Evolutionary conservation across 352 stramenopile genomes (phyloP).

Genomic region (Globisporangium camurandrum): DNA sequence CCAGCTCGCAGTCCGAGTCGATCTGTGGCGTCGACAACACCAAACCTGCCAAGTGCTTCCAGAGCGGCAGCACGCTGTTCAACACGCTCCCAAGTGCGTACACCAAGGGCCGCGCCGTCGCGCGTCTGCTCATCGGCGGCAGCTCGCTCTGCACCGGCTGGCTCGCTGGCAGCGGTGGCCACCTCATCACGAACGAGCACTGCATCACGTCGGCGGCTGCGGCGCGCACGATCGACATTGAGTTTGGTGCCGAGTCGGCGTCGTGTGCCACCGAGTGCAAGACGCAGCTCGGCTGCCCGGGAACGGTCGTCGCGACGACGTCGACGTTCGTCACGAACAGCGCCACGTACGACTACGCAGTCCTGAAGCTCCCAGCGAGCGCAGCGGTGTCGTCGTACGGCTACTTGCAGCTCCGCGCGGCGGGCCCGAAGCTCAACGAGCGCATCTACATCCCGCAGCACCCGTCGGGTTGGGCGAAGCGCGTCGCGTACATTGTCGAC

Average conservation of each 20-base stretch:
- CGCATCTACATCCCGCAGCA: conserved; percentile 48
- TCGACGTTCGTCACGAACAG: conserved; percentile 17
- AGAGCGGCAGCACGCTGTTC: conserved; percentile 12
- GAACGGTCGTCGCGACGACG: conserved; percentile 18
- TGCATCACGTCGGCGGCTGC: conserved; percentile 22
- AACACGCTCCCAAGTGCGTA: conserved; percentile 12
- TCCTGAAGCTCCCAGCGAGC: conserved; percentile 27
- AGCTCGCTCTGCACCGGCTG: conserved; percentile 27
- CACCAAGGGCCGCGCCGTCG: conserved; percentile 21
- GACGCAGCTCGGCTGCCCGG: conserved; percentile 12
- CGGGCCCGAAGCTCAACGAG: conserved; percentile 19
- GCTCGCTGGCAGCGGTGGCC: conserved; percentile 30
- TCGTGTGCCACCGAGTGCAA: conserved; percentile 23
- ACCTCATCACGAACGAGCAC: conserved; percentile 40
- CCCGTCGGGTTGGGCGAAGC: conserved; percentile 25
- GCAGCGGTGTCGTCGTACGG: conserved; percentile 22
- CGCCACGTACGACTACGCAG: conserved; percentile 26
- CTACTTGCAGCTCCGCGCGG: conserved; percentile 23
- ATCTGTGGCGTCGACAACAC: conserved; percentile 29
- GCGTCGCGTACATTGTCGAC: conserved; percentile 21
- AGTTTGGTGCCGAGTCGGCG: conserved; percentile 30
- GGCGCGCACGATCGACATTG: conserved; percentile 18
- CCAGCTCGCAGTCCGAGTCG: conserved; percentile 10
- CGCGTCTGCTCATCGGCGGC: conserved; percentile 24
- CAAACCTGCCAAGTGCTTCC: conserved; percentile 24